phyloP scores from a whole-genome alignment of 768 basidiomycete species.

The Hysterangium stoloniferum region DNA sequence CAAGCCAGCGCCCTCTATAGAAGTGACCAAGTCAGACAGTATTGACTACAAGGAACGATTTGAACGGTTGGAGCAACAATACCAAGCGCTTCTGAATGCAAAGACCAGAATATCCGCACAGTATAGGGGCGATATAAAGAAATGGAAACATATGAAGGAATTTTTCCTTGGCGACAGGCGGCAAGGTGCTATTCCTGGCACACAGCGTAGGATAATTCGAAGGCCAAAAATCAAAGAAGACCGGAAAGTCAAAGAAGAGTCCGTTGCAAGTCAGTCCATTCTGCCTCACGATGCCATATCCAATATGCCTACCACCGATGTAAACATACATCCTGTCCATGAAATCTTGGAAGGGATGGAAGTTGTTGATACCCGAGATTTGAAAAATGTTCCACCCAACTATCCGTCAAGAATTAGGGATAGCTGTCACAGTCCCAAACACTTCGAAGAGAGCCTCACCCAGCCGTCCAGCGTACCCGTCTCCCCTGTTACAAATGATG shows the following conservation, averaged over 20 bases:
- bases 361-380: no score
- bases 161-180: constrained; percentile 34
- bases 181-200: constrained; percentile 22
- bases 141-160: constrained; percentile 39
- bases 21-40: not conserved
- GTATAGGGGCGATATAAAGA: constrained; percentile 46
- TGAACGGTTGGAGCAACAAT: constrained; percentile 16
- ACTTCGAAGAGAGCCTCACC: constrained; percentile 2
- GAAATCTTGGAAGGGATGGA: no score
- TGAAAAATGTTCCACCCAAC: no score
- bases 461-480: constrained; percentile 3
- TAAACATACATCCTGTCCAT: not conserved
- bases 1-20: not conserved
- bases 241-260: no score
- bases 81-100: constrained; percentile 36
- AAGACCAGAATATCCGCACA: constrained; percentile 38
- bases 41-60: not conserved
- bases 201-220: not conserved
- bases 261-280: not conserved
- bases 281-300: no score
- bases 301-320: no score
- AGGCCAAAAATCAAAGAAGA: not conserved
- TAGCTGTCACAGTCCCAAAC: not conserved
- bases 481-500: no score
- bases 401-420: not conserved